Evolutionary conservation across 805 yeast species (phyloP), one percentile per base, ranked within the genome.

Genomic region (Osmozyma mogii): DNA sequence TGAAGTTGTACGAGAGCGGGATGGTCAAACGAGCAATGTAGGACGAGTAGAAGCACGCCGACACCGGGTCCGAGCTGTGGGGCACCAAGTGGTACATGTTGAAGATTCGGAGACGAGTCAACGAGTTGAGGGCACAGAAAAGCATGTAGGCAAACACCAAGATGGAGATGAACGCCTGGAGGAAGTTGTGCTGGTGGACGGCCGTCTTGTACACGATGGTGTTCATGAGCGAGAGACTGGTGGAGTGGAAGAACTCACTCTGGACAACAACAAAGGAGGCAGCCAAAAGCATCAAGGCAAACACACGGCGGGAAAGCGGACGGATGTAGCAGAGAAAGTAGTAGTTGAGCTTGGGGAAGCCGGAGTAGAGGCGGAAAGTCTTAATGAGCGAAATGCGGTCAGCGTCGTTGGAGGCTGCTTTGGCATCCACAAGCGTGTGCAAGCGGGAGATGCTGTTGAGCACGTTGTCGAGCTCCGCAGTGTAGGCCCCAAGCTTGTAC

Each of bases 11-110:
- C 15, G 84, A 75, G 38, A 84, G 61, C 8, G 95, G 95, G 9
- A 84, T 77, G 0, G 94, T 82, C 49, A 84, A 60, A 38, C 95
- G 74, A 29, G 88, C 80, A 12, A 84, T 76, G 44, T 84, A 84
- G 44, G 82, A 79, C 13, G 87, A 75, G 50, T 82, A 84, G 49
- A 84, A 84, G 19, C 84, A 66, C 14, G 81, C 69, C 10, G 84
- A 75, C 0, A 83, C 80, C 0, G 84, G 79, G 47, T 80, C 89
- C 0, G 89, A 78, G 30, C 75, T 69, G 38, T 68, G 68, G 12
- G 78, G 75, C 9, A 81, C 85, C 34, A 84, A 64, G 37, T 81
- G 87, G 49, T 83, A 84, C 51, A 80, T 67, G 47, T 80, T 78
- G 63, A 84, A 84, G 5, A 84, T 58, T 36, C 77, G 74, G 35